Conservation (phyloP, 208 protist genomes). For the Acanthamoeba triangularis region DNA sequence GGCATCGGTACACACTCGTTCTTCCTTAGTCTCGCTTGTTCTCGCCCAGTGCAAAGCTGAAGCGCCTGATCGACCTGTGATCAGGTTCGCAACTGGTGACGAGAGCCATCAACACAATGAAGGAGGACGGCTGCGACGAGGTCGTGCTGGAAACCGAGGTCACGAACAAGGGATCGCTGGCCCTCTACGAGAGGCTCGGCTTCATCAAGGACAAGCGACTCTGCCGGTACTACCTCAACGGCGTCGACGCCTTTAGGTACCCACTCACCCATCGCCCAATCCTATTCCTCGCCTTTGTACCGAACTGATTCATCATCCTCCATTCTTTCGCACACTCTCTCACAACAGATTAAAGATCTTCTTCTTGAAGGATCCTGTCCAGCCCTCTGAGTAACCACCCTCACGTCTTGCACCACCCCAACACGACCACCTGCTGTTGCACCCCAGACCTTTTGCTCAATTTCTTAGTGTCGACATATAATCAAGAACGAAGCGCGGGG, state of each 20-base stretch:
- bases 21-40: background rate
- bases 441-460: background rate
- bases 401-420: background rate
- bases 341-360: slow-evolving; percentile 53
- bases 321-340: background rate
- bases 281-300: background rate
- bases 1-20: slow-evolving; percentile 92
- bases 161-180: slow-evolving; percentile 95
- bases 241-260: slow-evolving; percentile 95
- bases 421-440: too few relatives aligned
- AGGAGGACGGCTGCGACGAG: slow-evolving; percentile 93
- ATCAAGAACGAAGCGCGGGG: background rate
- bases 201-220: slow-evolving; percentile 95
- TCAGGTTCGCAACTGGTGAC: slow-evolving; percentile 93
- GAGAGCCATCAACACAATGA: slow-evolving; percentile 96
- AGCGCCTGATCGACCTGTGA: too few relatives aligned
- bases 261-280: background rate
- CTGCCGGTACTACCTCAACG: slow-evolving; percentile 94
- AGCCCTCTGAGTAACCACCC: too few relatives aligned
- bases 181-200: slow-evolving; percentile 97
- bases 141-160: slow-evolving; percentile 97
- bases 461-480: background rate
- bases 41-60: background rate
- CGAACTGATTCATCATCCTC: background rate
- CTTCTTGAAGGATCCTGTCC: slow-evolving; percentile 36